These are phyloP conservation scores for Trifolium dubium DNA, from an alignment of 306 rosid species.

Conservation along the genomic window DNA sequence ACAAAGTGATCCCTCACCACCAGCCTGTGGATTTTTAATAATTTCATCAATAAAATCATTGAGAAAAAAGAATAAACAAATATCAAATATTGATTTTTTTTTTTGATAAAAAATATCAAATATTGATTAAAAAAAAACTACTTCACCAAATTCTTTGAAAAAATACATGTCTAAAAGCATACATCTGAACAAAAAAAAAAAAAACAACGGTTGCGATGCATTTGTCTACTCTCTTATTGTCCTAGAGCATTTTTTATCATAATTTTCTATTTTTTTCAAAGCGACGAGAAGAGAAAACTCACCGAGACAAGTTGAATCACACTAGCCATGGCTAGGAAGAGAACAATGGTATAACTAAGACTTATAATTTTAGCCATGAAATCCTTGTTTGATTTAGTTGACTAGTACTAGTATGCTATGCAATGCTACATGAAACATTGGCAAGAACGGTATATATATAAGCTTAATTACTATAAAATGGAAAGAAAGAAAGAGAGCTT, in stretches of 20 bases:
- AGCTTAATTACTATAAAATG: too few species aligned
- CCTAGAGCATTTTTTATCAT: too few species aligned
- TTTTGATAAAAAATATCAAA: neutral
- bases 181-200: too few species aligned
- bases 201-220: too few species aligned
- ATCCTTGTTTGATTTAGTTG: neutral
- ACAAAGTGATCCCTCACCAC: slow-evolving; percentile 45
- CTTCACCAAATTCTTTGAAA: too few species aligned
- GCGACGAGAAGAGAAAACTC: slow-evolving; percentile 1
- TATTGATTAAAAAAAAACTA: too few species aligned
- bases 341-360: neutral
- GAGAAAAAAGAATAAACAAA: neutral
- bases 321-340: slow-evolving; percentile 26
- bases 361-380: slow-evolving; percentile 33
- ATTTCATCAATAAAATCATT: neutral
- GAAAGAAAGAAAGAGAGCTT: neutral
- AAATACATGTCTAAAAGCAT: too few species aligned
- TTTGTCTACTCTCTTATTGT: too few species aligned
- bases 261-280: too few species aligned
- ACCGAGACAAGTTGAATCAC: slow-evolving; percentile 14
- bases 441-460: neutral
- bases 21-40: slow-evolving; percentile 29
- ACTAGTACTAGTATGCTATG: neutral
- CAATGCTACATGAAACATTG: too few species aligned
- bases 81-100: neutral